Base-by-base conservation (phyloP, 2,329 filamentous ascomycete genomes). In the Cladophialophora chaetospira region DNA sequence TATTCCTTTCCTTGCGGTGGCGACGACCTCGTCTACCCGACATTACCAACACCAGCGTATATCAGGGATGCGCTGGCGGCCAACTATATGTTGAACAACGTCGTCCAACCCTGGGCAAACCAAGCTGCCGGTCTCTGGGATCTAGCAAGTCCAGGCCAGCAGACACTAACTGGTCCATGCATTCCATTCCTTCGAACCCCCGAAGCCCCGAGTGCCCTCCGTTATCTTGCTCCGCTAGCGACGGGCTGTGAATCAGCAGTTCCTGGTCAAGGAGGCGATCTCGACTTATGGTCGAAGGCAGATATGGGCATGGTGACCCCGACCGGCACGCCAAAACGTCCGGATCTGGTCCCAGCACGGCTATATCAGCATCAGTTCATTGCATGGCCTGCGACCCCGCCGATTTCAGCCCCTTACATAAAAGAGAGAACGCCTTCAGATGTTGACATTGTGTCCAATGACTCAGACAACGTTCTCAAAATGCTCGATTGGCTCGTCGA, bases 21-120 rank as follows among this genome's bases (percentile, higher is more conserved):
- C 13, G 45, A 55, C 45, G 23, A 49, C 21, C 17, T 49, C 23
- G 44, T 55, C 21, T 43, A 48, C 28, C 53, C 45, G 13, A 40
- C 28, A 13, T 15, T 54, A 23, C 45, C 33, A 9, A 49, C 19
- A 19, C 28, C 35, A 5, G 3, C 31, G 10, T n/a, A 21, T n/a
- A 8, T 17, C 36, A 11, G n/a, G 26, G 23, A 21, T 5, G 15
- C n/a, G 1, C 25, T 36, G 6, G 11, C 40, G 10, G 13, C 38
- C 6, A 6, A 25, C 8, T 35, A 28, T 15, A 45, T 28, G 23
- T 11, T 31, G 17, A 45, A 35, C 50, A 26, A 28, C 10, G 19
- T 21, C n/a, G 19, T 53, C 26, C 38, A 35, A 17, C 10, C 40
- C 8, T 23, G 29, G 11, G 29, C 10, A 31, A 33, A 45, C 21